Evolutionary conservation across 495 filamentous ascomycete species (phyloP), one percentile per base, ranked within the genome.

Genomic region (Penicillium odoratum): DNA sequence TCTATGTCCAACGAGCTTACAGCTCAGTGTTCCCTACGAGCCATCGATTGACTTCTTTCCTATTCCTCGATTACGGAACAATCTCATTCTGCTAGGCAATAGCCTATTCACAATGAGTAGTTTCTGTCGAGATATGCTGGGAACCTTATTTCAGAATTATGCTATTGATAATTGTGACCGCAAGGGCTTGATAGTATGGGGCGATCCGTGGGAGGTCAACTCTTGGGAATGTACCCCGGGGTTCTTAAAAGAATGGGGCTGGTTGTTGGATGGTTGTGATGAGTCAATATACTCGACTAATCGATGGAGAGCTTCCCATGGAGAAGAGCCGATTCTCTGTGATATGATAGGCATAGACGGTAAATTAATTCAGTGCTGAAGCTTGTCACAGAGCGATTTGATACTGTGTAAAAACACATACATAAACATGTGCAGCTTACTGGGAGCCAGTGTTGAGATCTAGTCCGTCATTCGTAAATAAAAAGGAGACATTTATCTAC

Each of bases 171-270:
- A 48, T 29, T 13, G 29, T 10, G 31, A 40, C 25, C 49, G 18
- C 7, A 52, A 52, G 7, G 71, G 62, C 31, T 7, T 78, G 4
- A 55, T 78, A 42, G 69, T 75, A 15, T 79, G 76, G 76, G 65
- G 72, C 13, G 67, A 75, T 29, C 72, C 76, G 29, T 75, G 74
- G 73, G 56, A 68, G 42, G 28, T 48, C 11, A 48, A 48, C 29
- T 48, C 46, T 6, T 48, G 46, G 46, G 46, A 48, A 48, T 48
- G 46, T 30, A 48, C 46, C 8, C 21, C 21, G 9, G 46, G 46
- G 0, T 48, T 48, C 16, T 26, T 48, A 15, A 30, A 2, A 7
- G 28, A 48, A 48, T 48, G 46, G 46, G 46, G 46, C 26, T 48
- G 46, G 46, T 48, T 48, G 25, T 15, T 48, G 21, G 25, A 48